Base-by-base conservation (phyloP, 495 filamentous ascomycete genomes). In the Lasiosphaeriaceae sp. region DNA sequence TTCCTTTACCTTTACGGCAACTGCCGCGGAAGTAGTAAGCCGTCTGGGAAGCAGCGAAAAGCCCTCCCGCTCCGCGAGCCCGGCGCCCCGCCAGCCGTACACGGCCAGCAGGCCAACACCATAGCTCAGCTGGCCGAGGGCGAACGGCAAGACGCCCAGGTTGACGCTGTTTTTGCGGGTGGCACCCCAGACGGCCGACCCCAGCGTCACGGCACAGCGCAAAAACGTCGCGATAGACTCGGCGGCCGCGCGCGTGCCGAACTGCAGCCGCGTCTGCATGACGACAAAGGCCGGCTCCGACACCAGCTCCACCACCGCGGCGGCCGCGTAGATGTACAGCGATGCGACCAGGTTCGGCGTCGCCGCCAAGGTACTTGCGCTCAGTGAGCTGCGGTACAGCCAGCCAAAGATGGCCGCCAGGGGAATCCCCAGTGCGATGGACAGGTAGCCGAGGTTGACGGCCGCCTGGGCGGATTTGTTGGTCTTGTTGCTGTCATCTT, bases 201-300 rank as follows among this genome's bases (percentile, higher is more conserved):
- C 80, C 57, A 90, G 91, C 0, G 90, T 92, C 11, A 84, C 69
- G 11, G 86, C 44, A 63, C 92, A 96, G 66, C 88, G 84, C 8
- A 85, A 56, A 37, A 96, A 80, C 1, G 91, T 91, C 7, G 91
- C 92, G 19, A 80, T 65, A 22, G 84, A 85, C 69, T 99, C 94
- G 14, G 92, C 90, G 0, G 80, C 74, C 2, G 91, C 92, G 22
- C 94, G 83, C 23, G 86, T 84, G 46, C 84, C 85, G 63, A 93
- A 96, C 21, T 86, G 79, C 64, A 96, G 80, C 47, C 85, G 84
- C 55, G 90, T 86, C 64, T 96, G 92, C 16, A 87, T 79, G 16
- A 95, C 80, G 0, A 89, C 85, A 66, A 97, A 99, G 34, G 82
- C 85, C 0, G 94, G 94, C 66, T 99, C 94, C 11, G 83, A 81